Conservation (phyloP, 192 early-diverging fungal species). For the Piromyces sp. region DNA sequence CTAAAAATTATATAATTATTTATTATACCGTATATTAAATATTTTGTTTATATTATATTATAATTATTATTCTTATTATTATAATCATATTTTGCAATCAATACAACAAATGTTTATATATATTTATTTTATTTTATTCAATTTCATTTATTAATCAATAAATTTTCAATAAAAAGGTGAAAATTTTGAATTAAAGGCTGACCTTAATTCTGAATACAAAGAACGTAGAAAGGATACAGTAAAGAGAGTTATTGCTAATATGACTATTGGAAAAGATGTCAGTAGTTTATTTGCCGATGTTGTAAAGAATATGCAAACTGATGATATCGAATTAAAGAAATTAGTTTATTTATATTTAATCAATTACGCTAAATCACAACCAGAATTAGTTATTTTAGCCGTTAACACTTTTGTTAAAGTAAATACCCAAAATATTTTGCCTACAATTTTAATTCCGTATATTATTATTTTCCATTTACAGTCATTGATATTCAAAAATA, state of each 20-base stretch:
- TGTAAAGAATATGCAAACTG: conserved; percentile 98
- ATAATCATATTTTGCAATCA: no score
- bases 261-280: conserved; percentile 99
- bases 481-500: no score
- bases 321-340: conserved; percentile 94
- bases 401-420: conserved; percentile 96
- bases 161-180: conserved; percentile 54
- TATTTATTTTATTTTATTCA: no score
- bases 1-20: no score
- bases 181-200: conserved; percentile 92
- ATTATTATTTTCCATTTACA: no score
- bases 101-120: no score
- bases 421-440: neutral
- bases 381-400: conserved; percentile 89
- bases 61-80: no score
- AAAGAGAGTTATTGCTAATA: conserved; percentile 97
- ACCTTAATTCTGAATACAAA: conserved; percentile 92
- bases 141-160: no score
- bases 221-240: conserved; percentile 92
- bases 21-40: no score
- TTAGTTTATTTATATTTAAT: conserved; percentile 94
- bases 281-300: conserved; percentile 88
- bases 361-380: conserved; percentile 92
- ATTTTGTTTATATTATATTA: no score
- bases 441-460: no score